Base-by-base conservation (phyloP, 495 filamentous ascomycete genomes). In the Parathielavia hyrcaniae region DNA sequence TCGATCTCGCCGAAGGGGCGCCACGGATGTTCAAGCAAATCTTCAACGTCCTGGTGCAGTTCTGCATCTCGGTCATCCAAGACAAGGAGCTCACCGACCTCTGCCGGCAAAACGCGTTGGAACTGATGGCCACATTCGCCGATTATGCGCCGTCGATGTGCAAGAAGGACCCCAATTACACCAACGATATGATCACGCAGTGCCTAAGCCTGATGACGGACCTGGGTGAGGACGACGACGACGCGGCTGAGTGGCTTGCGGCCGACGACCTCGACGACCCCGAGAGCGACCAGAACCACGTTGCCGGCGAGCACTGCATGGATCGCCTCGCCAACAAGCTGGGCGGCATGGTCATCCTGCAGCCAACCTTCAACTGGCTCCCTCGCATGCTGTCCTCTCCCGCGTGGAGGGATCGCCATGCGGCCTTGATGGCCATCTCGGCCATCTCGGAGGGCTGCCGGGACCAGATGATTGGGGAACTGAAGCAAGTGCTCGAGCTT, bases 161-260 rank as follows among this genome's bases (percentile, higher is more conserved):
- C 77, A 86, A 83, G 70, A 97, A 97, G 65, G 90, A 99, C 67
- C 70, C 86, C 5, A 85, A 82, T 16, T 99, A 95, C 71, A 92
- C 91, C 9, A 82, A 79, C 51, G 89, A 96, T 60, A 99, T 99
- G 95, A 91, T 99, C 63, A 97, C 91, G 0, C 95, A 99, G 72
- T 99, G 95, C 69, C 76, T 99, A 61, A 97, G 93, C 62, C 73
- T 99, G 65, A 97, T 99, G 95, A 99, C 95, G n/a, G 95, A 99
- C 71, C 85, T 99, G 59, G 95, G 92, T 38, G 77, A 82, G 52
- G 95, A 97, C 60, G 95, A 99, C 61, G 92, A 99, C 35, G 88
- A 97, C 78, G 95, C 92, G 7, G 76, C 82, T 13, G 95, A 97
- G 63, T 99, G 95, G 95, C 88, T 96, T 62, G 79, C 82, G 6